phyloP scores from a whole-genome alignment of 345 rosid species.

The Populus nigra region DNA sequence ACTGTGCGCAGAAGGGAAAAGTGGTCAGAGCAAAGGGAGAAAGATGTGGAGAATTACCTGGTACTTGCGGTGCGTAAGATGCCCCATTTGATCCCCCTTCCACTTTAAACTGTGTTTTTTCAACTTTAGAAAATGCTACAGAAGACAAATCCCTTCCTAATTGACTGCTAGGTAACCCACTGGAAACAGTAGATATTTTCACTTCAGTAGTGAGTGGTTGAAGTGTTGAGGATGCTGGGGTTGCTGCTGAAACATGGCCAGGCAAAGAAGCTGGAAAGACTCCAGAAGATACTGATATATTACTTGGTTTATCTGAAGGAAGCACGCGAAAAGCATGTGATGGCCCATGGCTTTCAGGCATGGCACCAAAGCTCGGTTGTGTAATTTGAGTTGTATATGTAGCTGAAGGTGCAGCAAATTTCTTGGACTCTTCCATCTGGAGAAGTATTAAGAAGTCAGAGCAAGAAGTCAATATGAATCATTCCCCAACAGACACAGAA shows the following conservation, averaged over 20 bases:
- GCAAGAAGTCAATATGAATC: not conserved
- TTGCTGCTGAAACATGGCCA: conserved; percentile 35
- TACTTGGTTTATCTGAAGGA: conserved; percentile 39
- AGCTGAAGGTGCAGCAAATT: conserved; percentile 38
- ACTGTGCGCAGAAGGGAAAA: not conserved
- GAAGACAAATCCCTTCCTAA: conserved; percentile 44
- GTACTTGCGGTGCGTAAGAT: conserved; percentile 30
- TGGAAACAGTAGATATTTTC: conserved; percentile 37
- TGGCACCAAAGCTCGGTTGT: conserved; percentile 40
- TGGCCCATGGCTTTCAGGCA: conserved; percentile 43
- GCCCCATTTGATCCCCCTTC: conserved; percentile 53
- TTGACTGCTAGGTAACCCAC: conserved; percentile 40
- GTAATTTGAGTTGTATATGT: conserved; percentile 45
- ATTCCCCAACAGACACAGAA: too few species aligned
- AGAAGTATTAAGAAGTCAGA: conserved; percentile 14
- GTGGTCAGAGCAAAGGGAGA: not conserved
- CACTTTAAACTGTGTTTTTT: conserved; percentile 40
- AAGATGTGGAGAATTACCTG: conserved; percentile 39
- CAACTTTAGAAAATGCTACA: conserved; percentile 45
- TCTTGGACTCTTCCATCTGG: conserved; percentile 78
- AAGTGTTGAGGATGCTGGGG: conserved; percentile 36
- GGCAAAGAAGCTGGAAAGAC: conserved; percentile 31
- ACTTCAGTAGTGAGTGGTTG: conserved; percentile 40
- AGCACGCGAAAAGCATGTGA: conserved; percentile 25
- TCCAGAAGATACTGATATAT: conserved; percentile 40